phyloP scores from a whole-genome alignment of 805 yeast species.

The Candida quercuum region DNA sequence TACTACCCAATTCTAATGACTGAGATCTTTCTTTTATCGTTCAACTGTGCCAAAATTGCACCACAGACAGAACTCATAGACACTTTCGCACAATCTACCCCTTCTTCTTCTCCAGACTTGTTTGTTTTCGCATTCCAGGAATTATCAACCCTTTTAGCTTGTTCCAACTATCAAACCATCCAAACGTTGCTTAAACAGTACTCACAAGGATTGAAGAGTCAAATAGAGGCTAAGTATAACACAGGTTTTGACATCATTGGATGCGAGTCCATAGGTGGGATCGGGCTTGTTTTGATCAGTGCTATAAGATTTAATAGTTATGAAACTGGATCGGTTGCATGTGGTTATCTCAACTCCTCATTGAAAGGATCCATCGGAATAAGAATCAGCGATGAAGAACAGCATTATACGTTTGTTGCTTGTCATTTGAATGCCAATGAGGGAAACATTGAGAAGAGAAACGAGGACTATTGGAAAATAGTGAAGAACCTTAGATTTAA shows the following conservation, averaged over 20 bases:
- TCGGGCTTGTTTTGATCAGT: conserved; percentile 47
- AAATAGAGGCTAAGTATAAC: conserved; percentile 24
- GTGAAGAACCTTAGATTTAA: conserved; percentile 52
- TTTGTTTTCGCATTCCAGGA: conserved; percentile 68
- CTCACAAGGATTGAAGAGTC: conserved; percentile 27
- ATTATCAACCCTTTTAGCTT: conserved; percentile 49
- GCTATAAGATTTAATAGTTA: conserved; percentile 9
- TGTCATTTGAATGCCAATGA: conserved; percentile 80
- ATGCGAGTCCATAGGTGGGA: conserved; percentile 47
- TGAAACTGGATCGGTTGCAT: conserved; percentile 2
- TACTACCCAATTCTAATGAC: conserved; percentile 5
- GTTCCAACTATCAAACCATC: conserved; percentile 37
- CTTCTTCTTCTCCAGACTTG: conserved; percentile 32
- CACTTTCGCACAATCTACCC: conserved; percentile 24
- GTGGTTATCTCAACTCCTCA: conserved; percentile 40
- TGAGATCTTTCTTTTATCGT: conserved; percentile 30
- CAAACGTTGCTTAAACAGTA: conserved; percentile 31
- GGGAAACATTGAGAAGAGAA: conserved; percentile 52
- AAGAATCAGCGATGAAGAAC: conserved; percentile 33
- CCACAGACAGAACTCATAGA: conserved; percentile 28
- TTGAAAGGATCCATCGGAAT: conserved; percentile 73
- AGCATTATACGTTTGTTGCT: conserved; percentile 51
- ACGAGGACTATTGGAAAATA: conserved; percentile 44
- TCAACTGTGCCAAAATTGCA: conserved; percentile 53
- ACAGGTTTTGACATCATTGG: conserved; percentile 39